Percentiles rank a stretch among this genome's conserved stretches.
These are phyloP conservation scores for Knufia petricola DNA, from an alignment of 2,329 filamentous ascomycete species.

Conservation along the genomic window DNA sequence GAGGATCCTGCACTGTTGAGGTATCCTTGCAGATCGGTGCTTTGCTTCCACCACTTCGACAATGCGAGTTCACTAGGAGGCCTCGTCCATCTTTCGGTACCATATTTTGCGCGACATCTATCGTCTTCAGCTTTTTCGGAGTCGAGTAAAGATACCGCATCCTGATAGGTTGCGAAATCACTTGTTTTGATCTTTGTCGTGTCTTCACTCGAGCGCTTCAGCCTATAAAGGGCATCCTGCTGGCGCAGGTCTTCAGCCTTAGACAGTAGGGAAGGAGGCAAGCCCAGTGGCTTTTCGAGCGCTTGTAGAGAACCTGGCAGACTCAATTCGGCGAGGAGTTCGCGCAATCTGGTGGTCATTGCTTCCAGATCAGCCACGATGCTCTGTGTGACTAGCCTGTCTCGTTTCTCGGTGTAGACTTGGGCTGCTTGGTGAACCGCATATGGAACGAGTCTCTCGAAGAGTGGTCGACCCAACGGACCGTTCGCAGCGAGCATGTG, in stretches of 20 bases:
- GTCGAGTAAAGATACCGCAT: slow-evolving; percentile 67
- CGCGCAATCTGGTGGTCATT: slow-evolving; percentile 70
- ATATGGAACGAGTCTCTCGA: slow-evolving; percentile 87
- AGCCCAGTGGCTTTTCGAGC: slow-evolving; percentile 81
- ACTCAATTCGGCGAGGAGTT: slow-evolving; percentile 69
- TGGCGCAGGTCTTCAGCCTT: slow-evolving; percentile 92
- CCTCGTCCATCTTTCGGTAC: slow-evolving; percentile 76
- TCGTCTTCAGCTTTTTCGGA: slow-evolving; percentile 80
- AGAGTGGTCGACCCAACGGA: slow-evolving; percentile 75
- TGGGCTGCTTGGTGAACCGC: slow-evolving; percentile 90
- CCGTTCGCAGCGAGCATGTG: slow-evolving; percentile 69
- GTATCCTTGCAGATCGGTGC: slow-evolving; percentile 75
- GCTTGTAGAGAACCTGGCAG: slow-evolving; percentile 89
- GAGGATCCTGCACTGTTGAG: slow-evolving; percentile 61
- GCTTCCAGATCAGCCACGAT: slow-evolving; percentile 77
- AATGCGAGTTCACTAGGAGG: slow-evolving; percentile 60
- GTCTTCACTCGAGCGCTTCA: slow-evolving; percentile 74
- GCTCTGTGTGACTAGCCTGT: slow-evolving; percentile 79
- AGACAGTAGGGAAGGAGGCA: slow-evolving; percentile 74
- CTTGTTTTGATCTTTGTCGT: slow-evolving; percentile 80
- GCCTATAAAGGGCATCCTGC: slow-evolving; percentile 68
- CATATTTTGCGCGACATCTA: slow-evolving; percentile 63
- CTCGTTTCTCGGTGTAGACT: slow-evolving; percentile 85
- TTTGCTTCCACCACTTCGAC: slow-evolving; percentile 62
- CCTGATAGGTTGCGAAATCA: slow-evolving; percentile 68